Conservation (phyloP, 129 eudicot species). For the Pulicaria dysenterica region DNA sequence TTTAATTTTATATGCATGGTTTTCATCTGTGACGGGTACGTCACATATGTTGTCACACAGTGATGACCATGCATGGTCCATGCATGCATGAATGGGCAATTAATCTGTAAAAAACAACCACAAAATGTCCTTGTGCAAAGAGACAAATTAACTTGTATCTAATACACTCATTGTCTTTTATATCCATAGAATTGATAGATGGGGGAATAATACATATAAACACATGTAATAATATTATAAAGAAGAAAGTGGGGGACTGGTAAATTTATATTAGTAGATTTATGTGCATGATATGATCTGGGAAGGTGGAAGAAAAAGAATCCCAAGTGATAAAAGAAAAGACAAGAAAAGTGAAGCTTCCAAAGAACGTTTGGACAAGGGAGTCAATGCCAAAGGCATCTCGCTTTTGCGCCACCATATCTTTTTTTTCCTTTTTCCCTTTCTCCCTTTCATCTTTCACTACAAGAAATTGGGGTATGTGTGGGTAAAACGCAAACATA, state of each 20-base stretch:
- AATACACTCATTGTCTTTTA: neutral
- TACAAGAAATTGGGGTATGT: too few relatives aligned
- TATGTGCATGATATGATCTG: slow-evolving; percentile 17
- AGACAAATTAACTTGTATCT: neutral
- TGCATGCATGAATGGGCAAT: slow-evolving; percentile 30
- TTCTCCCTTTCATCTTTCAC: too few relatives aligned
- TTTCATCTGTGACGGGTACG: slow-evolving; percentile 23
- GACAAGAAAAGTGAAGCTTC: slow-evolving; percentile 43
- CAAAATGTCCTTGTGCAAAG: neutral
- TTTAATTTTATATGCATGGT: neutral
- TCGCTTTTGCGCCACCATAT: slow-evolving; percentile 13
- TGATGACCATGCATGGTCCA: slow-evolving; percentile 12
- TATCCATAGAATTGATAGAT: too few relatives aligned
- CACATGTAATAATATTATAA: slow-evolving; percentile 1
- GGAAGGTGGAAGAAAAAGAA: slow-evolving; percentile 22
- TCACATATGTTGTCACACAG: neutral
- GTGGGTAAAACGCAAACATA: too few relatives aligned
- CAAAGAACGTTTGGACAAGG: slow-evolving; percentile 41
- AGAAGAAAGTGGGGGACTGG: too few relatives aligned
- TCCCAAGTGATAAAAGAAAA: slow-evolving; percentile 20
- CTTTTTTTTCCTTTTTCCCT: neutral
- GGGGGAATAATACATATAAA: neutral
- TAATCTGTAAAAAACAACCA: slow-evolving; percentile 14
- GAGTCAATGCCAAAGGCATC: slow-evolving; percentile 44
- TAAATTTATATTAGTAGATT: slow-evolving; percentile 1